phyloP scores from a whole-genome alignment of 176 grass and related monocot genomes.

The Leersia perrieri region DNA sequence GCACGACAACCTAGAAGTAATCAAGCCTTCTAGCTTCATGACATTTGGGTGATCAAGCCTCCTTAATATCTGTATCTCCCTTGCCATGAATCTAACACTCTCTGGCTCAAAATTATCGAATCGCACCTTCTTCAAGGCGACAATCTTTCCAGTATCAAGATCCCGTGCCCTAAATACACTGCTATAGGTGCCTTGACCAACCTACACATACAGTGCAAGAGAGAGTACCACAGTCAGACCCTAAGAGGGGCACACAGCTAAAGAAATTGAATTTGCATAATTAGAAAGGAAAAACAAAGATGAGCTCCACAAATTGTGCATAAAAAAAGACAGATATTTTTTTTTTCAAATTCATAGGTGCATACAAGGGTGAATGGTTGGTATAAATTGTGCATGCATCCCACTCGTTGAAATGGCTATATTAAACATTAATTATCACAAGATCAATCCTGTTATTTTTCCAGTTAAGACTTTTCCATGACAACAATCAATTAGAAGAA shows the following conservation, averaged over 20 bases:
- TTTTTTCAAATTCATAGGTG: neutral
- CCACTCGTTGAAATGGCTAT: neutral
- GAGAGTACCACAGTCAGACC: conserved; percentile 2
- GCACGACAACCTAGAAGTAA: conserved; percentile 80
- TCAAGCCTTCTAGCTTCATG: conserved; percentile 94
- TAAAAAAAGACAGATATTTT: neutral
- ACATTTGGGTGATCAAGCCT: conserved; percentile 94
- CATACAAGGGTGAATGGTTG: neutral
- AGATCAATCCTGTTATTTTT: neutral
- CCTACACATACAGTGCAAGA: conserved; percentile 38
- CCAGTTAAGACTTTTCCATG: neutral
- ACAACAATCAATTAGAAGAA: neutral
- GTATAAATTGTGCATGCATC: neutral
- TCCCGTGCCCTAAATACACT: conserved; percentile 90
- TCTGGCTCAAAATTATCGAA: conserved; percentile 96
- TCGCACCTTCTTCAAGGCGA: conserved; percentile 96
- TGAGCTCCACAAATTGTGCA: neutral
- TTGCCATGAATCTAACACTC: conserved; percentile 93
- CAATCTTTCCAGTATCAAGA: conserved; percentile 75
- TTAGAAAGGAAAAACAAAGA: neutral
- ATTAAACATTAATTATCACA: neutral
- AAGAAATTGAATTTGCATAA: neutral
- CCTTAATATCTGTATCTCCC: conserved; percentile 92
- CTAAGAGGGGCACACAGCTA: neutral
- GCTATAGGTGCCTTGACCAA: conserved; percentile 98